Base-by-base conservation (phyloP, 768 basidiomycete genomes). In the Russula abietina region DNA sequence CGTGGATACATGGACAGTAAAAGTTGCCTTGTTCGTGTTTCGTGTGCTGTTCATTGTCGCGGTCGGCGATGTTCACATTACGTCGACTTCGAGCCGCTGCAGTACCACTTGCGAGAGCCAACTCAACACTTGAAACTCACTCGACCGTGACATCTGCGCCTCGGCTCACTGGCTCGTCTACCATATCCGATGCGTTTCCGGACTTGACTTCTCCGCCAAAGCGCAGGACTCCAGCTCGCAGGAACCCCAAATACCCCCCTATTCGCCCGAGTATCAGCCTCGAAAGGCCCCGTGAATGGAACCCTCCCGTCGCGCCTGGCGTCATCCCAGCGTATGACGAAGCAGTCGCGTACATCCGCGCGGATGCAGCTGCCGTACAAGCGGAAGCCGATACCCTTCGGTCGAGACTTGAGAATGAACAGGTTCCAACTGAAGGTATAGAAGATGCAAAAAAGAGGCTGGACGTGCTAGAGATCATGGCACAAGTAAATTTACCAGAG, bases 281-380 rank as follows among this genome's bases (percentile, higher is more conserved):
- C 10, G 74, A 75, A 48, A 74, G 73, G 1, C 86, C 85, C 2
- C 77, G 83, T 26, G 72, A 81, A 73, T 91, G 87, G 87, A 83
- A 82, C 53, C 69, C 81, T 17, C 86, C 89, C 4, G 72, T 91
- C 5, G 79, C 77, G 14, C 71, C 73, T 24, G 87, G 87, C 7
- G 80, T 85, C 9, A 73, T 91, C 30, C 88, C 88, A 2, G 88
- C 85, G 4, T 97, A 93, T 69, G 96, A 98, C 75, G 81, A 88
- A 59, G 93, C 95, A 1, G 75, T 98, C 49, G 78, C 82, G 62
- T 78, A 86, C 67, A 82, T 98, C 60, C 76, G 78, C 33, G 70
- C 73, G 17, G 91, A 97, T 75, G 82, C 86, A 45, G 70, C 74
- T 10, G 68, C 66, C 1, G 71, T 89, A 36, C 78, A 79, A 60